Conservation (phyloP, 164 flowering plant genomes). For the Magnolia sinica region DNA sequence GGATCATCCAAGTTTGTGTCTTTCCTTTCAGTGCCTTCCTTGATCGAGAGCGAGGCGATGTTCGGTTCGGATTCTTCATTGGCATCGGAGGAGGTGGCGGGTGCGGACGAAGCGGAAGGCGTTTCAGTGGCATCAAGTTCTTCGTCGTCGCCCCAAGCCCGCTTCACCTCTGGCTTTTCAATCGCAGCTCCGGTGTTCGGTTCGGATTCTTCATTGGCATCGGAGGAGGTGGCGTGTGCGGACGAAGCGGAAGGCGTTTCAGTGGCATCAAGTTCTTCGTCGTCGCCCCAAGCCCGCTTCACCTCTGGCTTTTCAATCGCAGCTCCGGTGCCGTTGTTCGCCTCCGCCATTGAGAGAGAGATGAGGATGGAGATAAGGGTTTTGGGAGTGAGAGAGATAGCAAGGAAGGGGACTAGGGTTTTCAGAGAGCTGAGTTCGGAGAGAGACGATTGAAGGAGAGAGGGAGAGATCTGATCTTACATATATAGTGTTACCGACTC, state of each 20-base stretch:
- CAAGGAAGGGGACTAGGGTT: too few relatives aligned
- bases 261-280: constrained; percentile 10
- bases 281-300: constrained; percentile 28
- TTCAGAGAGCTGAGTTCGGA: too few relatives aligned
- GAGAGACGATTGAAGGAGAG: too few relatives aligned
- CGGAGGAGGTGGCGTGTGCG: not conserved
- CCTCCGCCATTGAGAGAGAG: constrained; percentile 10
- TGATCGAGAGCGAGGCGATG: constrained; percentile 26
- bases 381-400: not conserved
- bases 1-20: constrained; percentile 51
- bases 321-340: not conserved
- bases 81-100: not conserved
- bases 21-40: constrained; percentile 19
- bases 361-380: not conserved
- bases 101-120: not conserved
- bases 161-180: constrained; percentile 6
- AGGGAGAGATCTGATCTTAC: too few relatives aligned
- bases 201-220: constrained; percentile 1
- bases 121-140: constrained; percentile 8
- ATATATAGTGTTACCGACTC: too few relatives aligned
- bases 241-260: not conserved
- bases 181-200: constrained; percentile 3
- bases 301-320: not conserved
- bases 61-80: constrained; percentile 4
- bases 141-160: constrained; percentile 27